Percentiles rank a stretch among this genome's conserved stretches.
phyloP scores from a whole-genome alignment of 2,329 filamentous ascomycete genomes.

The Verticillium alfalfae region DNA sequence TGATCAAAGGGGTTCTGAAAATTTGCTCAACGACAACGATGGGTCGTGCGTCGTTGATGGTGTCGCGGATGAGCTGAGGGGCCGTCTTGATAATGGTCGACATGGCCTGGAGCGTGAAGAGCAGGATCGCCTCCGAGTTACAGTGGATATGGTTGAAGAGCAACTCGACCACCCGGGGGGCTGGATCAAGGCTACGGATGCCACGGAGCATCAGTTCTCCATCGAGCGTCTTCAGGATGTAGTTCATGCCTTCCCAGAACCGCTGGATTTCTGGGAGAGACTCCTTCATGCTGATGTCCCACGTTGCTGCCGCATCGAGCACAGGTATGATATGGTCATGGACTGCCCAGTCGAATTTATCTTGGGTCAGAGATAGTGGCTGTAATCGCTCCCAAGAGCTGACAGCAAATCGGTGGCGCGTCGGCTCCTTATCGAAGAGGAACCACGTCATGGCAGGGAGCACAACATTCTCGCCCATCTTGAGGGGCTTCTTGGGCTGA shows the following conservation, averaged over 20 bases:
- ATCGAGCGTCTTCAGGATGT: constrained; percentile 69
- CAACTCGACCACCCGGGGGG: constrained; percentile 64
- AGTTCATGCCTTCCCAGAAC: constrained; percentile 74
- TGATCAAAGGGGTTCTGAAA: constrained; percentile 65
- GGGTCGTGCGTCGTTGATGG: constrained; percentile 75
- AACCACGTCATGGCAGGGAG: constrained; percentile 82
- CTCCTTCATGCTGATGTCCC: constrained; percentile 34
- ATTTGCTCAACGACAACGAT: constrained; percentile 79
- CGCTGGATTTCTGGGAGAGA: constrained; percentile 48
- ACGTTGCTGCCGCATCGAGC: constrained; percentile 55
- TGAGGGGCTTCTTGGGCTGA: constrained; percentile 73
- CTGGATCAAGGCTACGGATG: constrained; percentile 72
- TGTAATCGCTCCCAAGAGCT: constrained; percentile 63
- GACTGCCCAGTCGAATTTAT: constrained; percentile 85
- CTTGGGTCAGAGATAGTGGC: constrained; percentile 54
- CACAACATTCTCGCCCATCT: constrained; percentile 64
- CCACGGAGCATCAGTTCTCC: constrained; percentile 71
- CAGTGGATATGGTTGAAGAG: constrained; percentile 51
- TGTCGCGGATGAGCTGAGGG: constrained; percentile 79
- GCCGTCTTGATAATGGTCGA: constrained; percentile 68
- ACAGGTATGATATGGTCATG: constrained; percentile 65
- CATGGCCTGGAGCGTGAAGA: constrained; percentile 65
- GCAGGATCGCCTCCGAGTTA: constrained; percentile 52
- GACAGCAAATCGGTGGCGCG: constrained; percentile 62
- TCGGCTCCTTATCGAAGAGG: constrained; percentile 67